These are phyloP conservation scores for Rhodotorula sp. DNA, from an alignment of 1,284 basidiomycete genomes.

Conservation along the genomic window DNA sequence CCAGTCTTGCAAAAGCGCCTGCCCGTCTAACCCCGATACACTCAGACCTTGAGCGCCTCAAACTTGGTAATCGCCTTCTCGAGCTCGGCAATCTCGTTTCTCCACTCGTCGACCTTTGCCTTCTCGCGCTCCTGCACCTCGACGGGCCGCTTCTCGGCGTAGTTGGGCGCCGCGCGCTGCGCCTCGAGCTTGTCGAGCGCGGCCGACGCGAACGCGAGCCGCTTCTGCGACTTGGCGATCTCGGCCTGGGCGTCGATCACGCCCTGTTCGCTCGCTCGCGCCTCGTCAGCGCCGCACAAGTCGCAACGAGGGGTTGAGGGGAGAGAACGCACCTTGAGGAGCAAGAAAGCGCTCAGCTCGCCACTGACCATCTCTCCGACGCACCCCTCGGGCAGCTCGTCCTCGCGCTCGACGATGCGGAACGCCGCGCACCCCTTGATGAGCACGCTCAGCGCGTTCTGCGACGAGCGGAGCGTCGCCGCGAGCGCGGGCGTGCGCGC, in stretches of 20 bases:
- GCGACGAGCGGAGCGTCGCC: slow-evolving; percentile 17
- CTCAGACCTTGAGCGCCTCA: slow-evolving; percentile 50
- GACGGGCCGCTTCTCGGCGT: slow-evolving; percentile 74
- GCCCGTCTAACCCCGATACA: not conserved
- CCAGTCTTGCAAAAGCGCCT: not conserved
- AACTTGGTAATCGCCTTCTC: slow-evolving; percentile 66
- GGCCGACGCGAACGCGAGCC: slow-evolving; percentile 68
- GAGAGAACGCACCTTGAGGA: slow-evolving; percentile 68
- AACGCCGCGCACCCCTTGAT: slow-evolving; percentile 85
- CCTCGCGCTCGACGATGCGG: slow-evolving; percentile 61
- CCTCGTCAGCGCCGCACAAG: not conserved
- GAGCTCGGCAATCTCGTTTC: slow-evolving; percentile 65
- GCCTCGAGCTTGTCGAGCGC: slow-evolving; percentile 76
- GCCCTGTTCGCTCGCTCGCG: slow-evolving; percentile 59
- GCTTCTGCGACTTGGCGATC: slow-evolving; percentile 82
- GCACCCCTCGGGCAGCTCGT: slow-evolving; percentile 78
- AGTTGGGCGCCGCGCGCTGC: slow-evolving; percentile 71
- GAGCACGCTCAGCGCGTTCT: slow-evolving; percentile 51
- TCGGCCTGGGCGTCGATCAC: slow-evolving; percentile 80
- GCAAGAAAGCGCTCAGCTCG: slow-evolving; percentile 73
- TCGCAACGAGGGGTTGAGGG: not conserved
- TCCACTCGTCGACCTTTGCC: slow-evolving; percentile 69
- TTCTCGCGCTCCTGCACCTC: slow-evolving; percentile 81
- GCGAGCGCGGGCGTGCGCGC: slow-evolving; percentile 37
- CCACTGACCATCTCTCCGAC: slow-evolving; percentile 78